These are phyloP conservation scores for Tuber brumale DNA, from an alignment of 495 filamentous ascomycete species.

Conservation along the genomic window DNA sequence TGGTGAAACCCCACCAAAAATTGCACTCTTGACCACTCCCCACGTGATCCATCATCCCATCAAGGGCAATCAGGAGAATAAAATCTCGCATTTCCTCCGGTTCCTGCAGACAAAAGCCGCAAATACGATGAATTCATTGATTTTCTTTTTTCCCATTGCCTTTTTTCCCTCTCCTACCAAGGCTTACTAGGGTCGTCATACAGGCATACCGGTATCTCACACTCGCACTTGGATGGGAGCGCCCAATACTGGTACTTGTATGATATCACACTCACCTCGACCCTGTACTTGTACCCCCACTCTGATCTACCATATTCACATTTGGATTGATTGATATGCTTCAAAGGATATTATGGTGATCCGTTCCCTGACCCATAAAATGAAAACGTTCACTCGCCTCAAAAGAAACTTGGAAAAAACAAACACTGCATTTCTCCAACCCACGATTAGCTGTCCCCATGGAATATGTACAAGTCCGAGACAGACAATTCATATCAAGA, in stretches of 20 bases:
- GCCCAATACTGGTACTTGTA: background rate
- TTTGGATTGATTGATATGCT: background rate
- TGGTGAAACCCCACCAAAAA: background rate
- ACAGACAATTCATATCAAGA: background rate
- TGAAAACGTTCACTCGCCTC: background rate
- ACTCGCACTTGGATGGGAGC: too few relatives aligned
- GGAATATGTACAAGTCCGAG: background rate
- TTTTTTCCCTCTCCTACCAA: background rate
- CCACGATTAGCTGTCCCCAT: background rate
- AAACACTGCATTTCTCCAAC: background rate
- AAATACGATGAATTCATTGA: background rate
- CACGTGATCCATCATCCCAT: constrained; percentile 1
- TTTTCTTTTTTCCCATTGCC: background rate
- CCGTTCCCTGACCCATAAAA: background rate
- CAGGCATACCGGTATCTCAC: background rate
- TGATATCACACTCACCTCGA: background rate
- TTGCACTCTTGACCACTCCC: background rate
- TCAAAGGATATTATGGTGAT: background rate
- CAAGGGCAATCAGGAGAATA: background rate
- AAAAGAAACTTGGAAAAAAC: background rate
- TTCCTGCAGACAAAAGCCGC: constrained; percentile 5
- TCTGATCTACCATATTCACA: background rate
- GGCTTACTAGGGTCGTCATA: background rate
- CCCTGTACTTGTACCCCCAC: background rate
- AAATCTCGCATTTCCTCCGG: background rate